Evolutionary conservation across 371 early-diverging fungal species (phyloP), one percentile per base, ranked within the genome.

Genomic region (Mortierella sp.): DNA sequence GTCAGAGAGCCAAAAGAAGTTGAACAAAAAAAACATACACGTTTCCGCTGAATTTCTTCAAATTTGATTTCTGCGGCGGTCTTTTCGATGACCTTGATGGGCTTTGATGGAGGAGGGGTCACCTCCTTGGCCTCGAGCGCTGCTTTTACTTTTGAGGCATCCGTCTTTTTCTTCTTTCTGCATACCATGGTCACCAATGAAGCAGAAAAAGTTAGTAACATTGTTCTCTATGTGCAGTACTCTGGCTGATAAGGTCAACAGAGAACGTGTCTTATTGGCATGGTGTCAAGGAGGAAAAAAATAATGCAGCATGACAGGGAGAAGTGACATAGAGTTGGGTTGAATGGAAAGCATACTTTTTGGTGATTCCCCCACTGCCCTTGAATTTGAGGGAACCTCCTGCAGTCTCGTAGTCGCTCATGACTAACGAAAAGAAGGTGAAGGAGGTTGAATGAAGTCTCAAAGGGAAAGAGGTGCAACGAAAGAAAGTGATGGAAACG

Each of bases 1-100:
- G n/a, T n/a, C n/a, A n/a, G n/a, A n/a, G n/a, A n/a, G n/a, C 5
- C 7, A 32, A 28, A 4, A 41, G 50, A 50, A 11, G 14, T 37
- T 26, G 41, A 21, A 30, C 12, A 24, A 31, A 9, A 42, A 50
- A 43, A 12, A 52, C 80, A 58, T 84, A 88, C 89, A 49, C 89
- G 72, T 71, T 85, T 83, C 52, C 79, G 66, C 44, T 87, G 81
- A 11, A 79, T 79, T 56, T 87, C 89, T 64, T 87, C 87, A 72
- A 89, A 89, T 58, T 86, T 87, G 59, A 73, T 72, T 64, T 89
- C 86, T 24, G 89, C 88, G 24, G 86, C 85, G 2, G 89, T 89
- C 58, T 86, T 89, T 61, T 86, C 82, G 24, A 85, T 48, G 23
- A 78, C 73, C 5, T 58, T 70, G 27, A 76, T 63, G n/a, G 72